Evolutionary conservation across 2,329 filamentous ascomycete species (phyloP).

Genomic region (Arthrinium puccinioides): DNA sequence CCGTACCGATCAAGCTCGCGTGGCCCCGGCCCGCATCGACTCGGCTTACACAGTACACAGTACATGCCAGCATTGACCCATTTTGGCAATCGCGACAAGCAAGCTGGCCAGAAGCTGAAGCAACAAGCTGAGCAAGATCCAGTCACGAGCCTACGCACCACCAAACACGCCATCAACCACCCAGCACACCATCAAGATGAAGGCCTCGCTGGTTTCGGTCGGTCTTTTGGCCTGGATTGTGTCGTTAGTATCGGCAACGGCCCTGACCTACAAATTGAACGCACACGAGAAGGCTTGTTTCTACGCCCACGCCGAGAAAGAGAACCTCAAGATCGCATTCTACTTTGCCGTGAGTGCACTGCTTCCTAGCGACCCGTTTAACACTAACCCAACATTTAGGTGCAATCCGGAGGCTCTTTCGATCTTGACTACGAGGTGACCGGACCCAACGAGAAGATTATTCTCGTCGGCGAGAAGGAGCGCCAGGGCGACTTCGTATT

Average conservation of each 20-base stretch:
- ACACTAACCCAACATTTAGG: slow-evolving; percentile 41
- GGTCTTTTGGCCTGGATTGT: slow-evolving; percentile 66
- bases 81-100: slow-evolving; percentile 5
- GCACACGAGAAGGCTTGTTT: slow-evolving; percentile 97
- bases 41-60: not conserved
- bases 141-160: slow-evolving; percentile 8
- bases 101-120: slow-evolving; percentile 14
- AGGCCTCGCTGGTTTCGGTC: slow-evolving; percentile 51
- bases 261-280: slow-evolving; percentile 84
- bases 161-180: slow-evolving; percentile 1
- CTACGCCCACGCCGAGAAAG: slow-evolving; percentile 71
- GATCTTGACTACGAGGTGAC: slow-evolving; percentile 90
- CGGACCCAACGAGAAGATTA: slow-evolving; percentile 71
- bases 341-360: slow-evolving; percentile 80
- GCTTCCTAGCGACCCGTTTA: not conserved
- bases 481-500: slow-evolving; percentile 98
- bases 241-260: slow-evolving; percentile 73
- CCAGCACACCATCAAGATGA: slow-evolving; percentile 47
- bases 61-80: not conserved
- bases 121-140: too few relatives aligned
- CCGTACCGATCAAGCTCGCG: slow-evolving; percentile 5
- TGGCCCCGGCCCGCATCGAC: slow-evolving; percentile 4
- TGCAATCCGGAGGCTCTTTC: slow-evolving; percentile 97
- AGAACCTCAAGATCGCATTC: slow-evolving; percentile 86
- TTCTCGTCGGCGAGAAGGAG: slow-evolving; percentile 83